These are phyloP conservation scores for Penicillium cinerascens DNA, from an alignment of 495 filamentous ascomycete species.

Conservation along the genomic window DNA sequence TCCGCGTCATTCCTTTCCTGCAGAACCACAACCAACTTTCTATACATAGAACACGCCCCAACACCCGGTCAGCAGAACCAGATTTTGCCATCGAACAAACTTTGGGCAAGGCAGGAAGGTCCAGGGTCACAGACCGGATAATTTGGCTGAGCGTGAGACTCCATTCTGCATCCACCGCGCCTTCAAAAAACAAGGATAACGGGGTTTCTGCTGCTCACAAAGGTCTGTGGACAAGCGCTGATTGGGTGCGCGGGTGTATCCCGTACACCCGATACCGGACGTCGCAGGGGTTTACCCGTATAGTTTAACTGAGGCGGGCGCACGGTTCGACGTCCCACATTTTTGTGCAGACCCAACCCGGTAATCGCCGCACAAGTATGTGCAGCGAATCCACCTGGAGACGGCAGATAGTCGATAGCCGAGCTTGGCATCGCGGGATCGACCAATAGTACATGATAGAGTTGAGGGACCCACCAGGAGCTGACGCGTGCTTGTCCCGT, in stretches of 20 bases:
- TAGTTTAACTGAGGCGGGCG: constrained; percentile 9
- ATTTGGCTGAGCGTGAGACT: constrained; percentile 3
- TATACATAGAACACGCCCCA: constrained; percentile 7
- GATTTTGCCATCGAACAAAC: not conserved
- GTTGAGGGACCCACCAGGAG: constrained; percentile 19
- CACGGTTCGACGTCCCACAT: constrained; percentile 17
- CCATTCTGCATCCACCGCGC: too few species aligned
- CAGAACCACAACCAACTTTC: not conserved
- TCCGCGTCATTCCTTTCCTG: not conserved
- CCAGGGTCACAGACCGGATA: constrained; percentile 12
- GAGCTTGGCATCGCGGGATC: constrained; percentile 38
- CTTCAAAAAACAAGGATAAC: not conserved
- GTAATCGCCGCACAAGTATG: not conserved
- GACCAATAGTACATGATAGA: constrained; percentile 26
- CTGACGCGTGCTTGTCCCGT: constrained; percentile 43
- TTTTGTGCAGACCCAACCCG: constrained; percentile 13
- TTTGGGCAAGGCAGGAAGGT: too few species aligned
- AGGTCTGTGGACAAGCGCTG: not conserved
- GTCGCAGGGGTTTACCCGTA: constrained; percentile 6
- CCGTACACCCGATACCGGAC: constrained; percentile 24
- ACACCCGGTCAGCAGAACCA: not conserved
- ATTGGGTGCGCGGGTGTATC: constrained; percentile 10
- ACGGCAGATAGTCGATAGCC: constrained; percentile 51
- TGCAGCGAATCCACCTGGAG: constrained; percentile 24
- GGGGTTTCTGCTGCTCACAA: too few species aligned